Percentiles rank a stretch among this genome's conserved stretches.
Evolutionary conservation across 2,329 filamentous ascomycete species (phyloP).

Genomic region (Polytolypa hystricis): DNA sequence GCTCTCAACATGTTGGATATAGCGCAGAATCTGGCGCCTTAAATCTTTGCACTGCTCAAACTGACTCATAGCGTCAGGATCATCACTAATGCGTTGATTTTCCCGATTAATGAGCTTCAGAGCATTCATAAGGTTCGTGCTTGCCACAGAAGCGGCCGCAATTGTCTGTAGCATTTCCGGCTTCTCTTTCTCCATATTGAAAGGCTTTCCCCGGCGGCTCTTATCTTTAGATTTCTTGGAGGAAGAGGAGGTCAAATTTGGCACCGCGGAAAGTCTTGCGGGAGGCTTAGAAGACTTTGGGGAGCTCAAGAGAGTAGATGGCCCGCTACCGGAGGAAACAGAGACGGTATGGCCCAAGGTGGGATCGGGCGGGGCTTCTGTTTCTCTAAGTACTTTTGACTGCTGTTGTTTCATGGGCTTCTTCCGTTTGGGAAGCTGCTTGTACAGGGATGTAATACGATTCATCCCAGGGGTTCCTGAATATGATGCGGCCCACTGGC

Average conservation of each 20-base stretch:
- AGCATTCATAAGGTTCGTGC: conserved; percentile 81
- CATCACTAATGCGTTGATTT: conserved; percentile 74
- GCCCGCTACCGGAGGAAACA: conserved; percentile 27
- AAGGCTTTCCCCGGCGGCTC: conserved; percentile 46
- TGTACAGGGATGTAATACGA: conserved; percentile 67
- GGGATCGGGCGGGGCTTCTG: conserved; percentile 41
- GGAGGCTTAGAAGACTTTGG: conserved; percentile 25
- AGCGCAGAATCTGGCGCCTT: conserved; percentile 72
- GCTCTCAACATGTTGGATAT: conserved; percentile 82
- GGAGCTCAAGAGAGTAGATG: conserved; percentile 25
- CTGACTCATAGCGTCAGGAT: conserved; percentile 58
- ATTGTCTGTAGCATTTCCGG: conserved; percentile 79
- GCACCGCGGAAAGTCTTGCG: conserved; percentile 28
- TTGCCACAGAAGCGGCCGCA: conserved; percentile 76
- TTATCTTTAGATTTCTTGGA: conserved; percentile 45
- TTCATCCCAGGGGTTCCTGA: conserved; percentile 70
- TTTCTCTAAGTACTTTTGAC: conserved; percentile 74
- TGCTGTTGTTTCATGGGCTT: conserved; percentile 63
- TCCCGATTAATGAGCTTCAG: conserved; percentile 88
- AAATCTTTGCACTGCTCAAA: conserved; percentile 84
- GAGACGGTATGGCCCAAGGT: conserved; percentile 30
- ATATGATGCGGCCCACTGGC: conserved; percentile 75
- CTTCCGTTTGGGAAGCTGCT: conserved; percentile 55
- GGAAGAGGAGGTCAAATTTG: conserved; percentile 25
- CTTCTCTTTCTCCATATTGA: conserved; percentile 80